Evolutionary conservation across 441 rosid species (phyloP).

Genomic region (Pelargonium myrrhifolium): DNA sequence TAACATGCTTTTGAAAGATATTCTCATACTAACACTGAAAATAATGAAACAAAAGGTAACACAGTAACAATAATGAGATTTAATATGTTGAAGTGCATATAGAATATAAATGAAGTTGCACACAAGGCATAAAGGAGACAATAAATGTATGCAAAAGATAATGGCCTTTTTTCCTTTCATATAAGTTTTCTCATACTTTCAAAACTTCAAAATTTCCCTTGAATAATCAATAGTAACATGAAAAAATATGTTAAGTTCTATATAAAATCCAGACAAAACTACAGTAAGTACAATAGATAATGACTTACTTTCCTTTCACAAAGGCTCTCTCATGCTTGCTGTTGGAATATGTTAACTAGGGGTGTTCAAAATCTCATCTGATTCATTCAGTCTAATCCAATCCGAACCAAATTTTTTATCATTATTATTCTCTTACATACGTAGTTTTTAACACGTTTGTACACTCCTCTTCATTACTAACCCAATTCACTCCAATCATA

Average conservation of each 20-base stretch:
- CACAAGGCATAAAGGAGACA: neutral
- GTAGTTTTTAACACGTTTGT: too few species aligned
- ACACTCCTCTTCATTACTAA: too few species aligned
- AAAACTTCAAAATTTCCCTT: neutral
- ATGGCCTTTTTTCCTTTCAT: neutral
- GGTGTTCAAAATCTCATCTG: too few species aligned
- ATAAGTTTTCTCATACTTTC: neutral
- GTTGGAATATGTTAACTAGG: too few species aligned
- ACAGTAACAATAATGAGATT: too few species aligned
- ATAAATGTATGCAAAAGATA: neutral
- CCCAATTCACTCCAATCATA: too few species aligned
- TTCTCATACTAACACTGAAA: neutral
- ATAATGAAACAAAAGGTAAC: neutral
- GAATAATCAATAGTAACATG: neutral
- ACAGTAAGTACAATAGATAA: neutral
- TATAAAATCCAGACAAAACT: neutral
- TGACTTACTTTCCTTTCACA: neutral
- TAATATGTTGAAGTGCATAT: neutral
- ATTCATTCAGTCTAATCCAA: too few species aligned
- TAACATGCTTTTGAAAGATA: neutral
- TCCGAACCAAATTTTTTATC: too few species aligned
- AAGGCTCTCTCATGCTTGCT: neutral
- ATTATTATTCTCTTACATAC: too few species aligned
- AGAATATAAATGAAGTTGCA: neutral
- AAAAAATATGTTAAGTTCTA: neutral